Base-by-base conservation (phyloP, 306 rosid genomes). In the Begonia masoniana region DNA sequence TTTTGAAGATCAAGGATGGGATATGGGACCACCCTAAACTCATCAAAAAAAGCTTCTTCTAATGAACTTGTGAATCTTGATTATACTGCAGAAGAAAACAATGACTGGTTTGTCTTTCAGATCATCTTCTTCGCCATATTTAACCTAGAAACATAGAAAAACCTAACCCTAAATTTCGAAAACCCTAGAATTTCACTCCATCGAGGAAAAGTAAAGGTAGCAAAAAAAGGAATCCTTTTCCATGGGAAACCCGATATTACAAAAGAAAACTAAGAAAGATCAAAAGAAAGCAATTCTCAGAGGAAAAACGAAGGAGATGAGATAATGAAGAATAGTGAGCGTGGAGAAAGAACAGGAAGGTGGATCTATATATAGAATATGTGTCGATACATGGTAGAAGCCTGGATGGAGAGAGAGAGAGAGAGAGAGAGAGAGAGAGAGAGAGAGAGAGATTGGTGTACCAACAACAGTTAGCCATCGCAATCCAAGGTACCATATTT, bases 1-100 rank as follows among this genome's bases (percentile, higher is more conserved):
- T 5, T 31, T 12, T 61, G 31, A 24, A 10, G 46, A 54, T 41
- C 43, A 13, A 15, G 47, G 46, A 42, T 23, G 15, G 23, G 4
- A 11, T 23, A 51, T n/a, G 4, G 24, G 42, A 52, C 39, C 60
- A 47, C 50, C 15, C 42, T 13, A 17, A 42, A 26, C 21, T 12
- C 39, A 58, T 26, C 59, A 59, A 26, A 17, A 41, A 41, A 49
- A 57, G 52, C 50, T 48, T 84, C 39, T 31, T 31, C 7, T 6
- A 31, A 31, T 31, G 0, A 31, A 31, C 39, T 31, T 31, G 95
- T 64, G 97, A 88, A 88, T 84, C 97, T 76, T 88, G 93, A 88
- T 71, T 92, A 77, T 84, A 95, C 92, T 84, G 82, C 97, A 88
- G 71, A 71, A 50, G 88, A 85, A 59, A 79, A 67, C 58, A 84